Evolutionary conservation across 2,329 filamentous ascomycete species (phyloP).

Genomic region (Teratosphaeria nubilosa): DNA sequence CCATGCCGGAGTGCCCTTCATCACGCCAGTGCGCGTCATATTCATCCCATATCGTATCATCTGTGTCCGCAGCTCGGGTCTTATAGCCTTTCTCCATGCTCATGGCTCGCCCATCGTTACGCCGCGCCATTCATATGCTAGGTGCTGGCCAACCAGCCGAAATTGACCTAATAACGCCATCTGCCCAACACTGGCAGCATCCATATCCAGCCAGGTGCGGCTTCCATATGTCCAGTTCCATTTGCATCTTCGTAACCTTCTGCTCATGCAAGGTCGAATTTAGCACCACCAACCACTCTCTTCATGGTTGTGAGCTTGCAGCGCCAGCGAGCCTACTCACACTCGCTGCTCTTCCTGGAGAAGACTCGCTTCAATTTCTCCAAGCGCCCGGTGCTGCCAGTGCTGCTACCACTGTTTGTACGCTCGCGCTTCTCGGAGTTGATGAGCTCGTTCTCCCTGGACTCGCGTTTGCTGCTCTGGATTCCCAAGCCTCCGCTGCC

Average conservation of each 20-base stretch:
- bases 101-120: not conserved
- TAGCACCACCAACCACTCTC: not conserved
- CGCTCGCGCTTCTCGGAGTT: slow-evolving; percentile 8
- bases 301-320: not conserved
- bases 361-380: slow-evolving; percentile 7
- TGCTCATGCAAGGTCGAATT: not conserved
- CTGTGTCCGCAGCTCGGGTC: not conserved
- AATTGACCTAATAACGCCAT: not conserved
- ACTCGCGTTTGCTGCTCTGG: not conserved
- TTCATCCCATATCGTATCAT: not conserved
- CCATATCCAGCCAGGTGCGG: not conserved
- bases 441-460: not conserved
- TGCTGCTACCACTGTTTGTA: slow-evolving; percentile 6
- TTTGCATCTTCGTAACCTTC: not conserved
- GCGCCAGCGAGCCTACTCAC: not conserved
- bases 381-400: slow-evolving; percentile 1
- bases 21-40: not conserved
- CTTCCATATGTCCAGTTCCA: not conserved
- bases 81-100: not conserved
- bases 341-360: slow-evolving; percentile 6
- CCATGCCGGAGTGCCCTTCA: not conserved
- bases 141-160: not conserved
- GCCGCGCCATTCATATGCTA: not conserved
- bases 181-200: not conserved
- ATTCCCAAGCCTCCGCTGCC: not conserved